Evolutionary conservation across 352 stramenopile species (phyloP).

Genomic region (Phytophthora nicotianae): DNA sequence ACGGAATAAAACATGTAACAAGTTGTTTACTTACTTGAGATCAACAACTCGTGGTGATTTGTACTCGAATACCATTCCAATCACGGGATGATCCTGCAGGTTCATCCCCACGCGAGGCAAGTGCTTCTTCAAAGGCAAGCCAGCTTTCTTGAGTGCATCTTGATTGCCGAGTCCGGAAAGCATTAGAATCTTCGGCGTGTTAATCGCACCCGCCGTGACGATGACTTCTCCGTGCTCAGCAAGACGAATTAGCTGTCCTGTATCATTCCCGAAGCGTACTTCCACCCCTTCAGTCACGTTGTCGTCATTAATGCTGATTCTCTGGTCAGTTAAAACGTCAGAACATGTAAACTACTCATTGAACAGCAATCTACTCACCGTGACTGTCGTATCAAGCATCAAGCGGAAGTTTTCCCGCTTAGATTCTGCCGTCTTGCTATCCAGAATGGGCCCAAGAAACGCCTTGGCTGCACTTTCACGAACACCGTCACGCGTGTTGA

Average conservation of each 20-base stretch:
- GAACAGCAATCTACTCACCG: slow-evolving; percentile 36
- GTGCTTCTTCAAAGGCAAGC: slow-evolving; percentile 66
- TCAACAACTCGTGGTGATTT: slow-evolving; percentile 35
- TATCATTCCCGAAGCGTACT: slow-evolving; percentile 43
- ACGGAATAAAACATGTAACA: background rate
- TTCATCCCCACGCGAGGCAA: slow-evolving; percentile 86
- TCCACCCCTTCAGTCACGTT: slow-evolving; percentile 51
- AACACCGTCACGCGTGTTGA: slow-evolving; percentile 84
- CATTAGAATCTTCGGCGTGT: slow-evolving; percentile 88
- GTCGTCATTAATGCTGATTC: slow-evolving; percentile 55
- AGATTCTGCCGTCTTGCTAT: slow-evolving; percentile 32
- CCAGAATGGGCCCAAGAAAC: slow-evolving; percentile 67
- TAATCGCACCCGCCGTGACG: slow-evolving; percentile 83
- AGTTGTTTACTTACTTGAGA: slow-evolving; percentile 45
- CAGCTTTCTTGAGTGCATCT: slow-evolving; percentile 46
- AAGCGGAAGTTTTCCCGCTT: slow-evolving; percentile 54
- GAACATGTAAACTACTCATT: background rate
- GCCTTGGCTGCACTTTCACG: slow-evolving; percentile 80
- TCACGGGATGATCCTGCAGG: slow-evolving; percentile 87
- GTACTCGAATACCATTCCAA: slow-evolving; percentile 76
- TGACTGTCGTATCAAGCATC: slow-evolving; percentile 61
- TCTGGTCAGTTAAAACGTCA: slow-evolving; percentile 29
- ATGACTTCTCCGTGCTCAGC: slow-evolving; percentile 58
- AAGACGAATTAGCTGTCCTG: slow-evolving; percentile 44
- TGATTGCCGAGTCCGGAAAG: slow-evolving; percentile 62